A percentile compares a stretch with the other conserved stretches of the same genome.
phyloP scores from a whole-genome alignment of 768 basidiomycete genomes.

The Boletus rufocinnamomeus region DNA sequence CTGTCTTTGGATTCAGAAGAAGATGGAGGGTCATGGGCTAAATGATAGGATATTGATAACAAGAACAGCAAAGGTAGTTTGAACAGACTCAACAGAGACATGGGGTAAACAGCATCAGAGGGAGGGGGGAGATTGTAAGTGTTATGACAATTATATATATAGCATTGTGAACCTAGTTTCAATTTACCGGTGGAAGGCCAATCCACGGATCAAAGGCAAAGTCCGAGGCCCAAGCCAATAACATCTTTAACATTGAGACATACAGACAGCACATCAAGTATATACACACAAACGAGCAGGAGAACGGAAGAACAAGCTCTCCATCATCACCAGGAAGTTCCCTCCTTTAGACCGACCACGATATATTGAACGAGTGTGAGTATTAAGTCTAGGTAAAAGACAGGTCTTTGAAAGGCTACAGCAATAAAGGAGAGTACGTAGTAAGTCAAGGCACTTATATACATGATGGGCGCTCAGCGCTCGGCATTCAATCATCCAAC shows the following conservation, averaged over 20 bases:
- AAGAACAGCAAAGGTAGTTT: conserved; percentile 10
- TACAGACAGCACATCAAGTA: no score
- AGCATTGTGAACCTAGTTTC: not conserved
- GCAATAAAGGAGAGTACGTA: not conserved
- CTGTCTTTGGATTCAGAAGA: conserved; percentile 1
- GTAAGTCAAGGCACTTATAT: not conserved
- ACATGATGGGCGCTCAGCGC: not conserved
- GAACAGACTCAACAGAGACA: conserved; percentile 11
- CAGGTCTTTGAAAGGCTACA: no score
- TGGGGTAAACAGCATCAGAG: not conserved
- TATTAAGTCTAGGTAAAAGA: not conserved
- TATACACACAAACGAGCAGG: not conserved
- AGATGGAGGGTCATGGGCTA: not conserved
- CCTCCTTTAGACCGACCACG: not conserved
- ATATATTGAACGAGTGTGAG: not conserved
- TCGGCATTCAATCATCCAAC: not conserved
- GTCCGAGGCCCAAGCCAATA: no score
- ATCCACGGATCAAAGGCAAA: no score
- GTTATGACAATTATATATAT: not conserved
- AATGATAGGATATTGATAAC: conserved; percentile 10
- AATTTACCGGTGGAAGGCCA: no score
- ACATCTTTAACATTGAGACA: no score
- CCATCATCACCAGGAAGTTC: not conserved
- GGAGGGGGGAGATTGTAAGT: not conserved
- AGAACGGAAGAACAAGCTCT: not conserved